phyloP scores from a whole-genome alignment of 2,329 filamentous ascomycete genomes.

The Aspergillus sp. region DNA sequence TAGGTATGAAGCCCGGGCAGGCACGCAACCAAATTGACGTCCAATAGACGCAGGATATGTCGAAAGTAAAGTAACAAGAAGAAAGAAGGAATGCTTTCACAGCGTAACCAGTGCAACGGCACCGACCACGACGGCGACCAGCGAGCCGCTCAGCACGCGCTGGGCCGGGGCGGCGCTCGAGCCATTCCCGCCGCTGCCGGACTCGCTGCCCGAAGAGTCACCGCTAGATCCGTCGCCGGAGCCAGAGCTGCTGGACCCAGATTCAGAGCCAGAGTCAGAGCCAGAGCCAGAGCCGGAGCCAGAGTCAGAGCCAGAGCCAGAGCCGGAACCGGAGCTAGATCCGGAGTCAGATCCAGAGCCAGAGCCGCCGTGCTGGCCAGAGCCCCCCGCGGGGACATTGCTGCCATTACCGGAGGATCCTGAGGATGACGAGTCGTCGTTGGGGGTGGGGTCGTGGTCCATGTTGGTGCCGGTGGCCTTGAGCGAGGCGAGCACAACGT shows the following conservation, averaged over 20 bases:
- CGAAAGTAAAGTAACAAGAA: constrained; percentile 7
- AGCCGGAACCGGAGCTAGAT: too few species aligned
- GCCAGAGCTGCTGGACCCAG: constrained; percentile 9
- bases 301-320: too few species aligned
- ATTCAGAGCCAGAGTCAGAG: constrained; percentile 11
- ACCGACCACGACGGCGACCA: constrained; percentile 40
- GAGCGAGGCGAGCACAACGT: constrained; percentile 68
- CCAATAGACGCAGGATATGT: too few species aligned
- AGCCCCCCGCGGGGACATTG: constrained; percentile 27
- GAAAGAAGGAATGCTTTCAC: constrained; percentile 20
- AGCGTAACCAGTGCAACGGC: constrained; percentile 37
- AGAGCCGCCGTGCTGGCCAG: constrained; percentile 20
- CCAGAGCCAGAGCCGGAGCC: too few species aligned
- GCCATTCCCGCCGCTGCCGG: constrained; percentile 5
- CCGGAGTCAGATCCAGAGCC: too few species aligned
- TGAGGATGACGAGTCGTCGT: constrained; percentile 5
- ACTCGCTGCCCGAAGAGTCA: constrained; percentile 2
- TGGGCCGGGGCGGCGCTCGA: constrained; percentile 23
- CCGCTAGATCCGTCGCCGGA: constrained; percentile 8
- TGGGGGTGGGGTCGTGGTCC: constrained; percentile 21
- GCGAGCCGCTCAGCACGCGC: constrained; percentile 33
- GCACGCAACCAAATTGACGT: too few species aligned
- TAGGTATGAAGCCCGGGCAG: too few species aligned
- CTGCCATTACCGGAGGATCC: constrained; percentile 5
- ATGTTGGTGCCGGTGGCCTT: constrained; percentile 72